Conservation (phyloP, 768 basidiomycete species). For the Rhodotorula toruloides region DNA sequence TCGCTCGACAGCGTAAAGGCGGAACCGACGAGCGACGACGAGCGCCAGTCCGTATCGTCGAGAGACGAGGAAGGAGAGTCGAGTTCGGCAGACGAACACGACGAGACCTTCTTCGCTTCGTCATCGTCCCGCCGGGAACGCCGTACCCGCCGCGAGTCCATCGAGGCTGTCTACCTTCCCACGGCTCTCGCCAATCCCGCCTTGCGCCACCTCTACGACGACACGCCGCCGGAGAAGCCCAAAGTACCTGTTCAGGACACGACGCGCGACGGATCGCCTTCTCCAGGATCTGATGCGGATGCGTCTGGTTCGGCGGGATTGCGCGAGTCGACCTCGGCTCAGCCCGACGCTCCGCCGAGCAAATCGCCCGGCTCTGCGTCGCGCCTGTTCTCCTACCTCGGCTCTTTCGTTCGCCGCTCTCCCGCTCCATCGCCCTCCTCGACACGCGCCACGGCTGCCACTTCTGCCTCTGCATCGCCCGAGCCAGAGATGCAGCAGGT, state of each 20-base stretch:
- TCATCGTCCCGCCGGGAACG: background rate
- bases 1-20: background rate
- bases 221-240: slow-evolving; percentile 26
- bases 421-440: slow-evolving; percentile 17
- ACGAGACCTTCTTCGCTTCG: slow-evolving; percentile 37
- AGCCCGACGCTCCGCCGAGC: background rate
- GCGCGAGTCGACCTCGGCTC: slow-evolving; percentile 6
- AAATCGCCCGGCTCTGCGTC: slow-evolving; percentile 8
- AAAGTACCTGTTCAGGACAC: slow-evolving; percentile 15
- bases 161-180: slow-evolving; percentile 22
- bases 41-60: background rate
- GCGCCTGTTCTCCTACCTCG: slow-evolving; percentile 31
- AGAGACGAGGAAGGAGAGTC: slow-evolving; percentile 3
- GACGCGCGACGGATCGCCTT: background rate
- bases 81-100: background rate
- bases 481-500: slow-evolving; percentile 20
- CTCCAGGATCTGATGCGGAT: background rate
- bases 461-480: background rate
- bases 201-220: slow-evolving; percentile 35
- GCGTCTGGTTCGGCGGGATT: background rate
- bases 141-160: slow-evolving; percentile 15
- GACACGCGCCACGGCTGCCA: background rate
- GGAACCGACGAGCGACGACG: background rate
- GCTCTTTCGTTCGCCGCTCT: slow-evolving; percentile 24
- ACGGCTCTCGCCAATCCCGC: slow-evolving; percentile 29